Evolutionary conservation across 768 basidiomycete genomes (phyloP).

Genomic region (Rhodotorula diobovata): DNA sequence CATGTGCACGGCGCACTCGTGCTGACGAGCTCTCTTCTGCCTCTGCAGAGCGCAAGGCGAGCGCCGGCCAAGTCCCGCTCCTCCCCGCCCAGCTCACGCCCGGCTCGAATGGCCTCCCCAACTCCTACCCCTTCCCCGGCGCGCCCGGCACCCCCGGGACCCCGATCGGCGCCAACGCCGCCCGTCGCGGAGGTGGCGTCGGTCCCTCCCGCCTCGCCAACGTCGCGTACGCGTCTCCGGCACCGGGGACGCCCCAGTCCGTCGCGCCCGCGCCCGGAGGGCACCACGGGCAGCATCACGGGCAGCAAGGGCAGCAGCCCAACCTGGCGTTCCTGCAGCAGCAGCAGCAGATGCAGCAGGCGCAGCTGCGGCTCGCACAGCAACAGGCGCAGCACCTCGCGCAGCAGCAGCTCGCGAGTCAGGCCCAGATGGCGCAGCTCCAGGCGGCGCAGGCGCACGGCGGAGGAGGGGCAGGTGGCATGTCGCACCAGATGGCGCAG

Average conservation of each 20-base stretch:
- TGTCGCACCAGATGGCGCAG: neutral
- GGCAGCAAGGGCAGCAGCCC: neutral
- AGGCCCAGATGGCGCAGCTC: constrained; percentile 3
- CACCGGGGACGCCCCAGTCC: neutral
- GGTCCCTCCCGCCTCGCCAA: constrained; percentile 33
- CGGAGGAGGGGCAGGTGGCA: neutral
- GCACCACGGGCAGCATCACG: constrained; percentile 2
- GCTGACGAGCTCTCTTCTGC: neutral
- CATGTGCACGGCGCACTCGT: too few species aligned
- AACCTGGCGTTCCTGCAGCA: constrained; percentile 29
- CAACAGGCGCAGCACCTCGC: constrained; percentile 1
- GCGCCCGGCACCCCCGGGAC: constrained; percentile 15
- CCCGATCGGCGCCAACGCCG: neutral
- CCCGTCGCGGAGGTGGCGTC: neutral
- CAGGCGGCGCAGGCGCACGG: constrained; percentile 13
- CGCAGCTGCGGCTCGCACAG: constrained; percentile 26
- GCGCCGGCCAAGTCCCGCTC: constrained; percentile 16
- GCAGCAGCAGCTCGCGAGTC: constrained; percentile 5
- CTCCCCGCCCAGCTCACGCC: constrained; percentile 29
- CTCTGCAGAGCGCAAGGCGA: constrained; percentile 24
- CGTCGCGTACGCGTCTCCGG: constrained; percentile 31
- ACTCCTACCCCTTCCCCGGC: constrained; percentile 2
- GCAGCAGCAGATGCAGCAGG: constrained; percentile 32
- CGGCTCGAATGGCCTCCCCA: neutral
- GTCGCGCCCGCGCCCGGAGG: neutral